Percentiles rank a stretch among this genome's conserved stretches.
phyloP scores from a whole-genome alignment of 2,329 filamentous ascomycete species.

The Mariannaea elegans region DNA sequence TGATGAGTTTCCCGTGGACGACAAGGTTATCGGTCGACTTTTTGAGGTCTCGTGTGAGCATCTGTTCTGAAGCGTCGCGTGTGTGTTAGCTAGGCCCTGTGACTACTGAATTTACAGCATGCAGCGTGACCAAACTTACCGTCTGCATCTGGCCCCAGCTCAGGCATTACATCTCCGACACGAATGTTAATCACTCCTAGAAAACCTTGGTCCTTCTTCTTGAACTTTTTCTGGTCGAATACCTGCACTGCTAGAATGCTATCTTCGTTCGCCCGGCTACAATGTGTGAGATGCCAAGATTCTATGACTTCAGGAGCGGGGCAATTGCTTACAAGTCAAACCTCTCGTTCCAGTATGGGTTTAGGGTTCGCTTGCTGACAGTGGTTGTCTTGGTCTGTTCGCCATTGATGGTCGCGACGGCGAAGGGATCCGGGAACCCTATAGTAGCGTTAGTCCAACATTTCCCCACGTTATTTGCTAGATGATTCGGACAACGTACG shows the following conservation, averaged over 20 bases:
- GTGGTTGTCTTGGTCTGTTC: constrained; percentile 98
- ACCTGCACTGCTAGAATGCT: constrained; percentile 98
- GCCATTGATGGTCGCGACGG: constrained; percentile 94
- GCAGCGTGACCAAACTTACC: constrained; percentile 65
- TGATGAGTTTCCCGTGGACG: constrained; percentile 96
- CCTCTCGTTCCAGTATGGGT: constrained; percentile 99
- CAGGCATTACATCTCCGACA: constrained; percentile 87
- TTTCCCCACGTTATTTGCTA: neutral
- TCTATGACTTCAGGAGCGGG: constrained; percentile 21
- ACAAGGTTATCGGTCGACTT: constrained; percentile 98
- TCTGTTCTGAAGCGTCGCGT: constrained; percentile 74
- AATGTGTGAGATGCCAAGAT: constrained; percentile 25
- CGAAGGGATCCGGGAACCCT: constrained; percentile 98
- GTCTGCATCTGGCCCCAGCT: constrained; percentile 87
- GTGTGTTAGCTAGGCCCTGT: constrained; percentile 41
- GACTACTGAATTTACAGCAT: constrained; percentile 9
- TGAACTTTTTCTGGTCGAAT: constrained; percentile 99
- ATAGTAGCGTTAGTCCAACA: constrained; percentile 40
- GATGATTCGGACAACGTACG: constrained; percentile 66
- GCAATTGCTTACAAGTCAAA: constrained; percentile 87
- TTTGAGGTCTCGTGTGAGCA: constrained; percentile 96
- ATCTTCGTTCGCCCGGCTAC: constrained; percentile 88
- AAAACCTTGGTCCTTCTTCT: constrained; percentile 99
- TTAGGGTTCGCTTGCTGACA: constrained; percentile 96
- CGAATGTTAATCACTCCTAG: constrained; percentile 97